Evolutionary conservation across 805 yeast species (phyloP).

Genomic region (Nakazawaea wickerhamii): DNA sequence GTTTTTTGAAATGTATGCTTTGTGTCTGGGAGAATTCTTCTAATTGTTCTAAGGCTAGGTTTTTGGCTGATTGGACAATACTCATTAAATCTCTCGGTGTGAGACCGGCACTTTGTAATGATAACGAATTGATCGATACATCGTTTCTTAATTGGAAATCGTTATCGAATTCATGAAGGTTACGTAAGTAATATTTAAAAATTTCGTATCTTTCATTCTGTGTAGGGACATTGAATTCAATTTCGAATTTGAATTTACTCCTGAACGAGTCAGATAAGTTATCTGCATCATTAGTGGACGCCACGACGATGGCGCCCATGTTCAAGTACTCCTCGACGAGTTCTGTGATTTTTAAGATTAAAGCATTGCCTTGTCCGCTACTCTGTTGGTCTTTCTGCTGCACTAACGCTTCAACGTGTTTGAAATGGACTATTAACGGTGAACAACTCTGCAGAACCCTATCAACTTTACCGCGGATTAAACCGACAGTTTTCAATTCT

Average conservation of each 20-base stretch:
- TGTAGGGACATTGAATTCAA: slow-evolving; percentile 69
- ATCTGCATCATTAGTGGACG: slow-evolving; percentile 67
- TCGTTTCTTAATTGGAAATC: slow-evolving; percentile 35
- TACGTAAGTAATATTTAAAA: slow-evolving; percentile 38
- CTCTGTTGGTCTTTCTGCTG: slow-evolving; percentile 53
- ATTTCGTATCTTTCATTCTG: slow-evolving; percentile 69
- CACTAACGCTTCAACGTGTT: slow-evolving; percentile 75
- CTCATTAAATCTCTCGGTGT: slow-evolving; percentile 78
- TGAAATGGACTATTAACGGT: slow-evolving; percentile 50
- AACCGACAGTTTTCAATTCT: slow-evolving; percentile 74
- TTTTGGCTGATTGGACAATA: slow-evolving; percentile 62
- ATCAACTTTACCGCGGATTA: slow-evolving; percentile 71
- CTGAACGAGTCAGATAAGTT: slow-evolving; percentile 60
- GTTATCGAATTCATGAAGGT: slow-evolving; percentile 4
- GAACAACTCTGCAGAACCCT: slow-evolving; percentile 41
- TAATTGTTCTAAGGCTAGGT: slow-evolving; percentile 47
- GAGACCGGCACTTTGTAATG: slow-evolving; percentile 88
- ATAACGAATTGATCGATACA: slow-evolving; percentile 51
- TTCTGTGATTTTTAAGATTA: slow-evolving; percentile 51
- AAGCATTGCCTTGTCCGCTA: slow-evolving; percentile 26
- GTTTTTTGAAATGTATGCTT: slow-evolving; percentile 23
- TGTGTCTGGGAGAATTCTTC: slow-evolving; percentile 26
- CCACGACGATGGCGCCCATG: slow-evolving; percentile 48
- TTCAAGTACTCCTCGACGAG: slow-evolving; percentile 50
- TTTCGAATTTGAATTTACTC: slow-evolving; percentile 68